A percentile compares a stretch with the other conserved stretches of the same genome.
Evolutionary conservation across 208 protist species (phyloP).

Genomic region (Wallacemonas collosoma): DNA sequence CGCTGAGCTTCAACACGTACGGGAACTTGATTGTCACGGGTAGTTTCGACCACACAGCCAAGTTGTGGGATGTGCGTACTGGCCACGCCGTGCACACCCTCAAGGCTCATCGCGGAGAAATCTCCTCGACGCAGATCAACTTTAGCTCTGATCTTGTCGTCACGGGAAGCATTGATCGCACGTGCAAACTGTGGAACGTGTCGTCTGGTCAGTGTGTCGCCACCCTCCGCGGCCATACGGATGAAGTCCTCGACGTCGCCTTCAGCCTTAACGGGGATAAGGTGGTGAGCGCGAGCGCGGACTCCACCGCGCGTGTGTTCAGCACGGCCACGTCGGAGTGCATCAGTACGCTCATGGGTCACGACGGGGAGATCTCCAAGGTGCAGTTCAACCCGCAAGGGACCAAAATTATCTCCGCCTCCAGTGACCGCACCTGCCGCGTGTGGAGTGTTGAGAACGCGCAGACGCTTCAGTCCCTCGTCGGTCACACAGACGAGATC

Average conservation of each 20-base stretch:
- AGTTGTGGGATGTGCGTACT: conserved; percentile 93
- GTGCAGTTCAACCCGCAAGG: conserved; percentile 96
- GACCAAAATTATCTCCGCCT: conserved; percentile 94
- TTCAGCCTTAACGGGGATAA: conserved; percentile 90
- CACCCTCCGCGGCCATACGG: conserved; percentile 91
- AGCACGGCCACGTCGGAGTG: conserved; percentile 90
- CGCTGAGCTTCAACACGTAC: conserved; percentile 91
- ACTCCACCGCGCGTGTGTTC: conserved; percentile 93
- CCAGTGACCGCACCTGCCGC: conserved; percentile 92
- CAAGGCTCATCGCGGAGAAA: conserved; percentile 92
- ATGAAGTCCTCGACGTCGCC: conserved; percentile 94
- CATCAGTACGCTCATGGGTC: conserved; percentile 86
- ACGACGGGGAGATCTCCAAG: conserved; percentile 95
- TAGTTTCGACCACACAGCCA: conserved; percentile 94
- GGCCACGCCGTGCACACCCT: conserved; percentile 90
- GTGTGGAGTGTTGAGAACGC: conserved; percentile 93
- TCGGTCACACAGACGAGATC: conserved; percentile 96
- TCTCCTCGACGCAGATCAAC: conserved; percentile 94
- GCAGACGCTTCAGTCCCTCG: conserved; percentile 87
- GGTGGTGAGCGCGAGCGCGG: conserved; percentile 94
- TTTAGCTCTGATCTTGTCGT: conserved; percentile 89
- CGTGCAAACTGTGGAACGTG: conserved; percentile 96
- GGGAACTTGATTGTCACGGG: conserved; percentile 93
- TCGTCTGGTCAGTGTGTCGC: conserved; percentile 80
- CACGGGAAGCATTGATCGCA: conserved; percentile 95